These are phyloP conservation scores for Ensete glaucum DNA, from an alignment of 176 grass and related monocot species.

Conservation along the genomic window DNA sequence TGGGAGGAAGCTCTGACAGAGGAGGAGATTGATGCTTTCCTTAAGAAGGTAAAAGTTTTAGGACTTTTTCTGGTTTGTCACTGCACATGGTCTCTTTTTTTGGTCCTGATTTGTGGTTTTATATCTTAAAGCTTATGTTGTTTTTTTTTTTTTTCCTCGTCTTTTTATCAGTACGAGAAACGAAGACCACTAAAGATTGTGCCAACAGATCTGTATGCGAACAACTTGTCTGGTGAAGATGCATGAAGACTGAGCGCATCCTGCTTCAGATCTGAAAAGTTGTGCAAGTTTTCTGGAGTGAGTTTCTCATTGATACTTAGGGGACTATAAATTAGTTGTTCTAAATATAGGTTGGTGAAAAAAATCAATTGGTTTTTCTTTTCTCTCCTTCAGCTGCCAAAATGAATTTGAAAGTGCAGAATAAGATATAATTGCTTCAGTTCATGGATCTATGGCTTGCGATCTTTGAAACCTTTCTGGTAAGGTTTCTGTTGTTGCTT, in stretches of 20 bases:
- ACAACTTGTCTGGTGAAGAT: neutral
- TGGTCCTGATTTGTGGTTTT: neutral
- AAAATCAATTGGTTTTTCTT: neutral
- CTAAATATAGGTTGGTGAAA: neutral
- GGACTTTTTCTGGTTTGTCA: no score
- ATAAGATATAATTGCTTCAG: neutral
- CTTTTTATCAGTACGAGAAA: neutral
- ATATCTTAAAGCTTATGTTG: neutral
- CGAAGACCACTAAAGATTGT: neutral
- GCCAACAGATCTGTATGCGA: neutral
- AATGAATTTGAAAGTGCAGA: neutral
- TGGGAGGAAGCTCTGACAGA: conserved; percentile 47
- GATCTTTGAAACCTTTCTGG: neutral
- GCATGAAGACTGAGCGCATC: neutral
- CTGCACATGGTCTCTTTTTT: neutral
- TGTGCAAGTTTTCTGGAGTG: neutral
- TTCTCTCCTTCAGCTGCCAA: neutral
- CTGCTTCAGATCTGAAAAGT: neutral
- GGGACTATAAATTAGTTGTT: neutral
- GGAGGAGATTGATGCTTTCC: conserved; percentile 61
- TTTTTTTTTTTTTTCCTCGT: neutral
- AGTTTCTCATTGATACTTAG: neutral
- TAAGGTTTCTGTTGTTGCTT: neutral
- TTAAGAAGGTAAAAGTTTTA: conserved; percentile 13
- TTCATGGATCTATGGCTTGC: neutral